A percentile compares a stretch with the other conserved stretches of the same genome.
Conservation (phyloP, 2,329 filamentous ascomycete species). For the Calonectria crousiana region DNA sequence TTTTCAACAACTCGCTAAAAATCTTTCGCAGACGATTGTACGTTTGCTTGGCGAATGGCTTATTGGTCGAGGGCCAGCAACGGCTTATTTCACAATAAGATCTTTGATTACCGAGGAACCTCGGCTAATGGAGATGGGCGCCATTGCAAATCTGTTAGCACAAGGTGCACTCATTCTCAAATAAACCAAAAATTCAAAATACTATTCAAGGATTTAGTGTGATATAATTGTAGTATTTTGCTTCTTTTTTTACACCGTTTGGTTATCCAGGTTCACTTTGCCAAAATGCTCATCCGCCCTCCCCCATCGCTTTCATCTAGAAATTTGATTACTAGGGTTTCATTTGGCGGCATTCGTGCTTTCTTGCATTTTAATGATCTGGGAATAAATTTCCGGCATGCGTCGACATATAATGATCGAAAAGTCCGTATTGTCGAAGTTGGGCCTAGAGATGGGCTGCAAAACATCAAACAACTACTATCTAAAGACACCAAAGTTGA, state of each 20-base stretch:
- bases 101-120: background rate
- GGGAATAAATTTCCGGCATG: background rate
- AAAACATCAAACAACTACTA: conserved; percentile 16
- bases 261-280: background rate
- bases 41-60: too few relatives aligned
- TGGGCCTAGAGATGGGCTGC: conserved; percentile 26
- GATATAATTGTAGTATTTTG: background rate
- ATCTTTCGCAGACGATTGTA: too few relatives aligned
- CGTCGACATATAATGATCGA: background rate
- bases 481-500: conserved; percentile 20
- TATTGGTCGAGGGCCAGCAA: too few relatives aligned
- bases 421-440: conserved; percentile 26
- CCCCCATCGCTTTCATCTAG: background rate
- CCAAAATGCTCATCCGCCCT: background rate
- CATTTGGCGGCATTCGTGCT: background rate
- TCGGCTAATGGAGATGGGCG: background rate
- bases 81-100: background rate
- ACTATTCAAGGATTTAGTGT: background rate
- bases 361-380: conserved; percentile 51
- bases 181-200: background rate
- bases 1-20: too few relatives aligned
- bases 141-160: background rate
- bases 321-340: background rate
- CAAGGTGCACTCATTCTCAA: background rate
- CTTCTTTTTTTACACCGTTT: background rate